phyloP scores from a whole-genome alignment of 1,284 basidiomycete genomes.

The Ganoderma resinaceum region DNA sequence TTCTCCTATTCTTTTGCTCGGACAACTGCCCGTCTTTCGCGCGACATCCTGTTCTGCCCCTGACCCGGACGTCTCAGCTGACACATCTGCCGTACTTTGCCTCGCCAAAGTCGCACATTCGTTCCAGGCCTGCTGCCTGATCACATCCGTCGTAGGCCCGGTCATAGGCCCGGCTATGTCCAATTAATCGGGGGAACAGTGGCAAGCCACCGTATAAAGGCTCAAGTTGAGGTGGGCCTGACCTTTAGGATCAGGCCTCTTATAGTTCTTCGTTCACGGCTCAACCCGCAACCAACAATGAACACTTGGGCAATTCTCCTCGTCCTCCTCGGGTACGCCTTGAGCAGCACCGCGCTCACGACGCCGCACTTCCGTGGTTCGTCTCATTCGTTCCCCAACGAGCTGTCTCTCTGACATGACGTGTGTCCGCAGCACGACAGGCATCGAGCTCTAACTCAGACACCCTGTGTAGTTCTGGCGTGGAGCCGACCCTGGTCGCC shows the following conservation, averaged over 20 bases:
- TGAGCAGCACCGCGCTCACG: conserved; percentile 21
- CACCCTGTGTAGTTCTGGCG: conserved; percentile 20
- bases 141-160: not conserved
- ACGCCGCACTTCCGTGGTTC: conserved; percentile 23
- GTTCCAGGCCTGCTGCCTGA: not conserved
- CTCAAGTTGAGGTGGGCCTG: not conserved
- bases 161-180: not conserved
- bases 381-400: not conserved
- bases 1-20: conserved; percentile 1
- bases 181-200: not conserved
- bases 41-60: not conserved
- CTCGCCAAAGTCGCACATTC: not conserved
- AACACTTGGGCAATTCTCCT: conserved; percentile 19
- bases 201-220: not conserved
- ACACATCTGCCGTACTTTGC: not conserved
- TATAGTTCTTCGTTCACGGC: not conserved
- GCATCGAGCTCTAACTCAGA: conserved; percentile 10
- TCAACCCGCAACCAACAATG: conserved; percentile 12
- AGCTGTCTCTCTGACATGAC: not conserved
- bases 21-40: not conserved
- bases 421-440: conserved; percentile 18
- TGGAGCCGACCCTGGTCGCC: not conserved
- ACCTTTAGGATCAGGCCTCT: not conserved
- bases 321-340: conserved; percentile 18
- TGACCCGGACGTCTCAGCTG: not conserved